These are phyloP conservation scores for Orychophragmus violaceus DNA, from an alignment of 345 rosid species.

Conservation along the genomic window DNA sequence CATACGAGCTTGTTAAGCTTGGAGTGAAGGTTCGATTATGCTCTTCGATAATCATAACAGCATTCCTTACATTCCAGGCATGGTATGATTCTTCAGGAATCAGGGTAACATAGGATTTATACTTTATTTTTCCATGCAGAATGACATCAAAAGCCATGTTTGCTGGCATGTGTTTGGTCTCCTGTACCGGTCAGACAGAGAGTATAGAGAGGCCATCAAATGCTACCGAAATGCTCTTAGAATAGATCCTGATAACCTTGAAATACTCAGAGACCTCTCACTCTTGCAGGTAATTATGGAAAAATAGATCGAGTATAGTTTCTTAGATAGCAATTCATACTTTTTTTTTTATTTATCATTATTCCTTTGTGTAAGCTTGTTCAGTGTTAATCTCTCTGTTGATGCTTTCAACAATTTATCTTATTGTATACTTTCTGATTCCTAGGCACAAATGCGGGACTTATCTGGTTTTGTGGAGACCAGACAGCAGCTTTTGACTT, in stretches of 20 bases:
- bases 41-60: conserved; percentile 3
- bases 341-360: background rate
- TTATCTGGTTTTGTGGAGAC: conserved; percentile 93
- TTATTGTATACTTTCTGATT: conserved; percentile 3
- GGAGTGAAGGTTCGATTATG: conserved; percentile 71
- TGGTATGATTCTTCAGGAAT: background rate
- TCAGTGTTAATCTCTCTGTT: background rate
- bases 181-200: conserved; percentile 96
- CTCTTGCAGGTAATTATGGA: conserved; percentile 73
- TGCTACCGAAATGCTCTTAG: conserved; percentile 91
- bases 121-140: conserved; percentile 47
- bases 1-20: conserved; percentile 91
- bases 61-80: background rate
- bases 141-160: conserved; percentile 98
- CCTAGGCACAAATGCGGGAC: conserved; percentile 99
- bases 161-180: conserved; percentile 99
- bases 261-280: conserved; percentile 90
- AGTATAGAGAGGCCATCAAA: conserved; percentile 94
- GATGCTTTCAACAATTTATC: background rate
- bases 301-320: background rate
- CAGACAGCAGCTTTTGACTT: conserved; percentile 81
- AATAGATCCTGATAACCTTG: conserved; percentile 97
- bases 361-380: conserved; percentile 1
- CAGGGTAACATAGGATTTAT: background rate
- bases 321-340: background rate